phyloP scores from a whole-genome alignment of 495 filamentous ascomycete genomes.

The Halenospora varia region DNA sequence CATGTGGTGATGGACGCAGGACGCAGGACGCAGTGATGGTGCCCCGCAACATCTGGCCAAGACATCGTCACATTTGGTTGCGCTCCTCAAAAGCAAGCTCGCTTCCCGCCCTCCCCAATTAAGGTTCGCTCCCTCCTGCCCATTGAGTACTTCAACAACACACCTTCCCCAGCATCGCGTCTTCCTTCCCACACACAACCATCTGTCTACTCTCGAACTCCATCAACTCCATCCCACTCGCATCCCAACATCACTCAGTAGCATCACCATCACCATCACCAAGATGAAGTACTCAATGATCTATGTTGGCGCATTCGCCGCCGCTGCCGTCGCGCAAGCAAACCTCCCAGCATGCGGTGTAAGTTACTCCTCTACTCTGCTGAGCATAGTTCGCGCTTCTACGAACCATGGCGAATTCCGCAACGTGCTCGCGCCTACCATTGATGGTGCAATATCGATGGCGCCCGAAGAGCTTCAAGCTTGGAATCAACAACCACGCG shows the following conservation, averaged over 20 bases:
- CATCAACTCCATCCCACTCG: background rate
- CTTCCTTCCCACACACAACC: too few relatives aligned
- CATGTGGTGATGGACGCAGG: too few relatives aligned
- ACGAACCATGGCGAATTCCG: background rate
- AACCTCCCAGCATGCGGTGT: slow-evolving; percentile 23
- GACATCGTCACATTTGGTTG: too few relatives aligned
- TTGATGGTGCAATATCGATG: background rate
- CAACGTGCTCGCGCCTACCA: background rate
- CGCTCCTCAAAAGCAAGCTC: too few relatives aligned
- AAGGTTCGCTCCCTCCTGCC: too few relatives aligned
- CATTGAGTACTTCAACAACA: too few relatives aligned
- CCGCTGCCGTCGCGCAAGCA: slow-evolving; percentile 13
- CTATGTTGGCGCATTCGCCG: slow-evolving; percentile 15
- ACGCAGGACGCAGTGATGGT: too few relatives aligned
- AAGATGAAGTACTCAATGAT: slow-evolving; percentile 23
- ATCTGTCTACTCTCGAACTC: background rate
- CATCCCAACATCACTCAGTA: background rate
- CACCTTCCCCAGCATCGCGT: too few relatives aligned
- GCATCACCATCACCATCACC: slow-evolving; percentile 7
- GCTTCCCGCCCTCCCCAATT: too few relatives aligned
- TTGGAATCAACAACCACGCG: too few relatives aligned
- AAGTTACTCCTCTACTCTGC: slow-evolving; percentile 19
- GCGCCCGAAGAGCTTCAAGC: background rate
- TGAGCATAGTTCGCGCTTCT: background rate
- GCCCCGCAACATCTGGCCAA: too few relatives aligned